A percentile compares a stretch with the other conserved stretches of the same genome.
These are phyloP conservation scores for Kalanchoe fedtschenkoi DNA, from an alignment of 164 flowering plant genomes.

Conservation along the genomic window DNA sequence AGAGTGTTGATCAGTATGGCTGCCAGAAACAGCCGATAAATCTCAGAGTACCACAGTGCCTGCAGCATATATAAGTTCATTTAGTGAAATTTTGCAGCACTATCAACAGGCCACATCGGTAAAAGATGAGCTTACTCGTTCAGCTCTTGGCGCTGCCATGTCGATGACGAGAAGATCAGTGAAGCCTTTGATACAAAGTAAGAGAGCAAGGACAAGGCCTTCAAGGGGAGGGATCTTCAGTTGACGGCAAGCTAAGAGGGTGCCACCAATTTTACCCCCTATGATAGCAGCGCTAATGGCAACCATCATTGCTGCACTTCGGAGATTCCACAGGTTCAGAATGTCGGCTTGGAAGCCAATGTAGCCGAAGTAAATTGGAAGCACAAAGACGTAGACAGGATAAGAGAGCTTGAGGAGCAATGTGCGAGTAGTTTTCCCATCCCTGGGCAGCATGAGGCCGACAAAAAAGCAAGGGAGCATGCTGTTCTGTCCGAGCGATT, in stretches of 20 bases:
- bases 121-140: background rate
- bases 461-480: slow-evolving; percentile 29
- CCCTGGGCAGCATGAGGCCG: slow-evolving; percentile 48
- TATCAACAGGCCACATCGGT: slow-evolving; percentile 37
- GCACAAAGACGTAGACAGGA: slow-evolving; percentile 31
- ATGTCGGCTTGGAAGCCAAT: slow-evolving; percentile 39
- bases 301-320: background rate
- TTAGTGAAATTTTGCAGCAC: slow-evolving; percentile 9
- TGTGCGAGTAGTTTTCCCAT: slow-evolving; percentile 51
- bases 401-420: slow-evolving; percentile 31
- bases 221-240: slow-evolving; percentile 34
- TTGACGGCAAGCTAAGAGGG: slow-evolving; percentile 30
- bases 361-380: slow-evolving; percentile 61
- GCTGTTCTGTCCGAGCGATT: slow-evolving; percentile 24
- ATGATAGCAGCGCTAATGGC: slow-evolving; percentile 23
- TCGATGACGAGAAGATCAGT: slow-evolving; percentile 36
- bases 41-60: background rate
- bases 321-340: background rate
- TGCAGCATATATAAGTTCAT: background rate
- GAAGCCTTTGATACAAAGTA: slow-evolving; percentile 51
- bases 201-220: slow-evolving; percentile 33
- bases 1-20: slow-evolving; percentile 31
- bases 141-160: background rate
- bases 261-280: slow-evolving; percentile 41
- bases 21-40: slow-evolving; percentile 21